A percentile compares a stretch with the other conserved stretches of the same genome.
Evolutionary conservation across 2,329 filamentous ascomycete species (phyloP).

Genomic region (Colletotrichum zoysiae): DNA sequence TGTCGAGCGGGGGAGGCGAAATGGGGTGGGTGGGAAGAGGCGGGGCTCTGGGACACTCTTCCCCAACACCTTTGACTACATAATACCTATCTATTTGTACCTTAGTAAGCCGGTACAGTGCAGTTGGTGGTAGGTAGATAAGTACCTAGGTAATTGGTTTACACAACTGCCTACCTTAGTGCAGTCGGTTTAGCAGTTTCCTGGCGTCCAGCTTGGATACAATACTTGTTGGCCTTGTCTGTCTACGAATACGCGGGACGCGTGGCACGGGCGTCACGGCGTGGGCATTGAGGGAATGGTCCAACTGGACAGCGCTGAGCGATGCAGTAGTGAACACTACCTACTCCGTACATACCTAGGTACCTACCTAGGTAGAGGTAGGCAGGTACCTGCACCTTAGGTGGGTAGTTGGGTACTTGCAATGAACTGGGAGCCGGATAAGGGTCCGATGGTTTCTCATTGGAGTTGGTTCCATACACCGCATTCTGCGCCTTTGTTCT

Average conservation of each 20-base stretch:
- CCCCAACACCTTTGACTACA: conserved; percentile 7
- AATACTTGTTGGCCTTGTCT: not conserved
- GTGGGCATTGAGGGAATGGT: not conserved
- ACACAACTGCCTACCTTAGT: too few species aligned
- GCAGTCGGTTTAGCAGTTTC: too few species aligned
- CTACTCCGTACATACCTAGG: too few species aligned
- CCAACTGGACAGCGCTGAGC: not conserved
- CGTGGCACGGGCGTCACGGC: conserved; percentile 28
- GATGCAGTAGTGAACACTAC: not conserved
- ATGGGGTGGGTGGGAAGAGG: not conserved
- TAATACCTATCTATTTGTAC: too few species aligned
- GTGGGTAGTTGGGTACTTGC: not conserved
- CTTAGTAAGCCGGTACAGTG: too few species aligned
- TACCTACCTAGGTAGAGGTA: too few species aligned
- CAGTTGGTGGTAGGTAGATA: too few species aligned
- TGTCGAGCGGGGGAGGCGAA: conserved; percentile 7
- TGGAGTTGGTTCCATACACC: not conserved
- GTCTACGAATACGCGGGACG: conserved; percentile 13
- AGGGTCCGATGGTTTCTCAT: not conserved
- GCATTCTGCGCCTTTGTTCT: not conserved
- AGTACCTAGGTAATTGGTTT: too few species aligned
- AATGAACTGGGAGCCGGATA: not conserved
- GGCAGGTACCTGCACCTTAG: too few species aligned
- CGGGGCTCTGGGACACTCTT: conserved; percentile 2
- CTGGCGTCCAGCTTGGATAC: not conserved